Percentiles rank a stretch among this genome's conserved stretches.
Evolutionary conservation across 371 early-diverging fungal species (phyloP).

Genomic region (Actinomucor elegans): DNA sequence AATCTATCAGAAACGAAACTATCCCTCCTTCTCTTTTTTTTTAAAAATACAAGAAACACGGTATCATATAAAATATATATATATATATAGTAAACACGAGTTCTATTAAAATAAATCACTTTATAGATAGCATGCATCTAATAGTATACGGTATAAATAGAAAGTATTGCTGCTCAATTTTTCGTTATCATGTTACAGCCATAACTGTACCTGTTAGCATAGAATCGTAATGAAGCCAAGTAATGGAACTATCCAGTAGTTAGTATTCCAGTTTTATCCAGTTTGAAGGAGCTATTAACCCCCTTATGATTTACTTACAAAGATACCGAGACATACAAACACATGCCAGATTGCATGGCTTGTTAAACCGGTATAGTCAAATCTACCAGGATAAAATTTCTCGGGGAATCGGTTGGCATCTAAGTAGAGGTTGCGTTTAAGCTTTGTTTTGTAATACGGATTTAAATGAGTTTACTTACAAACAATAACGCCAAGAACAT

Average conservation of each 20-base stretch:
- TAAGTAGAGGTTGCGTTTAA: not conserved
- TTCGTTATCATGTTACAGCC: constrained; percentile 31
- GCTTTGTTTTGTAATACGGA: not conserved
- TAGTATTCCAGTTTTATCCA: not conserved
- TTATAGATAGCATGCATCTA: no score
- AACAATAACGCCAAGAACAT: constrained; percentile 47
- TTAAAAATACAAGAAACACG: no score
- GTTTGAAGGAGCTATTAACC: not conserved
- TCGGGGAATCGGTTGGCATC: constrained; percentile 70
- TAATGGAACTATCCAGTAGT: constrained; percentile 46
- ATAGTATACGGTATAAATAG: no score
- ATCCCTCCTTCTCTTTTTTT: no score
- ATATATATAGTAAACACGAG: no score
- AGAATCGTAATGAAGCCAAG: constrained; percentile 48
- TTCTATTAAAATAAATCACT: no score
- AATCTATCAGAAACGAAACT: no score
- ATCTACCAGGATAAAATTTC: constrained; percentile 64
- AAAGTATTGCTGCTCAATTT: not conserved
- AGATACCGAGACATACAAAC: constrained; percentile 60
- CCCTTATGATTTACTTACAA: constrained; percentile 19
- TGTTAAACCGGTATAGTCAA: constrained; percentile 61
- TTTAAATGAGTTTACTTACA: constrained; percentile 16
- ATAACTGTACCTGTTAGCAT: constrained; percentile 43
- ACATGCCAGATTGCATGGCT: constrained; percentile 78
- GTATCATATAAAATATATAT: no score